Evolutionary conservation across 148 eudicot species (phyloP).

Genomic region (Fagopyrum homotropicum): DNA sequence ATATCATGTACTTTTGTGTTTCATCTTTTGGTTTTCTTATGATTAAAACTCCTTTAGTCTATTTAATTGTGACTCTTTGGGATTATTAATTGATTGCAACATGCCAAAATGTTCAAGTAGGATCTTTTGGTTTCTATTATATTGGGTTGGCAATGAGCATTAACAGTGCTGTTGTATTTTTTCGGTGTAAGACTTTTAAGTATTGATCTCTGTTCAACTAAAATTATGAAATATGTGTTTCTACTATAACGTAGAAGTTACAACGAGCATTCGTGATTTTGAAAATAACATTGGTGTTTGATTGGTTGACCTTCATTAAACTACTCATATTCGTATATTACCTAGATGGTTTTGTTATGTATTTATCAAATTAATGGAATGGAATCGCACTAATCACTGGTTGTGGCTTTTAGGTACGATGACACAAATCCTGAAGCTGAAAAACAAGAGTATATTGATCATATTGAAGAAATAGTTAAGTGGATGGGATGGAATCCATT

Average conservation of each 20-base stretch:
- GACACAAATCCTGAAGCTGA: conserved; percentile 97
- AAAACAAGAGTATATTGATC: conserved; percentile 49
- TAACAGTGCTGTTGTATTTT: background rate
- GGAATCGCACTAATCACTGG: background rate
- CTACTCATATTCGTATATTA: background rate
- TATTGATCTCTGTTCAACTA: background rate
- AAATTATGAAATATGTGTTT: background rate
- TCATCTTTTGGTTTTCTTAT: background rate
- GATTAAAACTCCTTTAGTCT: background rate
- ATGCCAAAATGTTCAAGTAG: background rate
- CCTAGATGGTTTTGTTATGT: background rate
- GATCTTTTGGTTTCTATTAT: background rate
- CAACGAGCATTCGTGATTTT: background rate
- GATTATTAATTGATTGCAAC: background rate
- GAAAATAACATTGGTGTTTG: background rate
- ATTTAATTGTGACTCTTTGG: background rate
- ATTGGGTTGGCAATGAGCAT: background rate
- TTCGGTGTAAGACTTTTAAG: background rate
- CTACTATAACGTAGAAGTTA: background rate
- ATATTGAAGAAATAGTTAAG: conserved; percentile 52
- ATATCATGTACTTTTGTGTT: background rate
- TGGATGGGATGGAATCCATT: conserved; percentile 98
- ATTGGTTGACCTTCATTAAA: background rate
- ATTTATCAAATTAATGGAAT: background rate
- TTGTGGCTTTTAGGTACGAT: conserved; percentile 48